Conservation (phyloP, 495 filamentous ascomycete species). For the Pyrenula aspistea region DNA sequence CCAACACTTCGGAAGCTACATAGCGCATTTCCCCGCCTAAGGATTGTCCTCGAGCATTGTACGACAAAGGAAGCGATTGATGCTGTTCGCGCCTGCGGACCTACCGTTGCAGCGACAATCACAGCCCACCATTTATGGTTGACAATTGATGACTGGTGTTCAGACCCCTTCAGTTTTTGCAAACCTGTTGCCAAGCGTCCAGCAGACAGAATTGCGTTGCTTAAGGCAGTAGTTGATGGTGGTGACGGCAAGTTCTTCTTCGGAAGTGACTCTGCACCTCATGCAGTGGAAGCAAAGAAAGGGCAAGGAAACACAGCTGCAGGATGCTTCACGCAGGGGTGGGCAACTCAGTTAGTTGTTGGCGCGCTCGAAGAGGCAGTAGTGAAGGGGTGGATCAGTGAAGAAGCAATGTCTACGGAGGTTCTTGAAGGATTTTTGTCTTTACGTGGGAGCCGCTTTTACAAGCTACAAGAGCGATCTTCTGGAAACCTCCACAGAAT, state of each 20-base stretch:
- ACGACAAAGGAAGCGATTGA: slow-evolving; percentile 73
- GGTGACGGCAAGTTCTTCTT: slow-evolving; percentile 72
- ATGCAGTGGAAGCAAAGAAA: slow-evolving; percentile 62
- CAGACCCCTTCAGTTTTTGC: slow-evolving; percentile 75
- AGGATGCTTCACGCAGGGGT: slow-evolving; percentile 87
- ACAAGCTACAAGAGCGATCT: slow-evolving; percentile 32
- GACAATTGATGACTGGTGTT: slow-evolving; percentile 62
- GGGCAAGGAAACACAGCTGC: slow-evolving; percentile 55
- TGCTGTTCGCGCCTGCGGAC: slow-evolving; percentile 61
- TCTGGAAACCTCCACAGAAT: slow-evolving; percentile 36
- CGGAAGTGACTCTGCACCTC: slow-evolving; percentile 61
- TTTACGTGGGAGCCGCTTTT: slow-evolving; percentile 64
- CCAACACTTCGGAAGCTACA: slow-evolving; percentile 64
- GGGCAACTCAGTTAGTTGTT: slow-evolving; percentile 62
- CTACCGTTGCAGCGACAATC: slow-evolving; percentile 38
- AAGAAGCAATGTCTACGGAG: slow-evolving; percentile 57
- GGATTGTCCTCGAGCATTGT: slow-evolving; percentile 70
- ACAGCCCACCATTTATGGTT: slow-evolving; percentile 71
- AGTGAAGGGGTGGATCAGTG: slow-evolving; percentile 49
- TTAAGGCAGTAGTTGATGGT: slow-evolving; percentile 54
- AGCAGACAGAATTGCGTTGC: slow-evolving; percentile 61
- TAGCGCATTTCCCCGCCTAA: slow-evolving; percentile 60
- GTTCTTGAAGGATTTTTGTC: slow-evolving; percentile 64
- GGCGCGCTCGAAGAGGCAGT: slow-evolving; percentile 61
- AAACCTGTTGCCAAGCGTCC: slow-evolving; percentile 73